Percentiles rank a stretch among this genome's conserved stretches.
Evolutionary conservation across 371 early-diverging fungal species (phyloP).

Genomic region (Lichtheimia corymbifera): DNA sequence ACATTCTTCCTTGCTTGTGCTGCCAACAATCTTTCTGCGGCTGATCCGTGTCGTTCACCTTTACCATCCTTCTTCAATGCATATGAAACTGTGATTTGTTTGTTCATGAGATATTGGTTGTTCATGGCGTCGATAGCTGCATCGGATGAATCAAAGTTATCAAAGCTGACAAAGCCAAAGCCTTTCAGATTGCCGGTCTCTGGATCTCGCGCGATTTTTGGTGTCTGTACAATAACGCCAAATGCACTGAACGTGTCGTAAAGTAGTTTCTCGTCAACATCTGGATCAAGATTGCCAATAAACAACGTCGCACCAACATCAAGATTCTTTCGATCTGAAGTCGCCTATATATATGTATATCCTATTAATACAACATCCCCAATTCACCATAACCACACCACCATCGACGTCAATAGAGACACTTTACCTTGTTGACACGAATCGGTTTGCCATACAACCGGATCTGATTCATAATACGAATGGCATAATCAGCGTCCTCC

Average conservation of each 20-base stretch:
- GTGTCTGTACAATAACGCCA: conserved; percentile 87
- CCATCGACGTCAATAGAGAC: neutral
- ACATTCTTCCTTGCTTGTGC: conserved; percentile 84
- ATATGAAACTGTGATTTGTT: conserved; percentile 88
- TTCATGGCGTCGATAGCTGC: conserved; percentile 97
- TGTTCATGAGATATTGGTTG: conserved; percentile 93
- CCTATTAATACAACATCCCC: too few species aligned
- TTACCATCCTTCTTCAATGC: conserved; percentile 98
- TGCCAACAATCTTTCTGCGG: conserved; percentile 95
- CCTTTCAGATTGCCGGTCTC: conserved; percentile 88
- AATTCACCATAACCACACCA: too few species aligned
- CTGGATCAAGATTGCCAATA: conserved; percentile 94
- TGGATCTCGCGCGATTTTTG: conserved; percentile 90
- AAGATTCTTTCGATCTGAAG: conserved; percentile 85
- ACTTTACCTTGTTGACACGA: conserved; percentile 87
- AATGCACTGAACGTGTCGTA: conserved; percentile 96
- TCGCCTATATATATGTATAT: conserved; percentile 53
- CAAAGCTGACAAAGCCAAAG: conserved; percentile 93
- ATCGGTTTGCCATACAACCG: conserved; percentile 95
- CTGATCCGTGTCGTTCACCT: conserved; percentile 97
- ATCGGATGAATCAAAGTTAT: conserved; percentile 95
- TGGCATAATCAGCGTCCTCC: conserved; percentile 97
- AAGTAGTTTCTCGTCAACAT: conserved; percentile 93
- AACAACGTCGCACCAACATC: conserved; percentile 97
- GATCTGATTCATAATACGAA: conserved; percentile 94